phyloP scores from a whole-genome alignment of 2,329 filamentous ascomycete genomes.

The Leptographium wingfieldii region DNA sequence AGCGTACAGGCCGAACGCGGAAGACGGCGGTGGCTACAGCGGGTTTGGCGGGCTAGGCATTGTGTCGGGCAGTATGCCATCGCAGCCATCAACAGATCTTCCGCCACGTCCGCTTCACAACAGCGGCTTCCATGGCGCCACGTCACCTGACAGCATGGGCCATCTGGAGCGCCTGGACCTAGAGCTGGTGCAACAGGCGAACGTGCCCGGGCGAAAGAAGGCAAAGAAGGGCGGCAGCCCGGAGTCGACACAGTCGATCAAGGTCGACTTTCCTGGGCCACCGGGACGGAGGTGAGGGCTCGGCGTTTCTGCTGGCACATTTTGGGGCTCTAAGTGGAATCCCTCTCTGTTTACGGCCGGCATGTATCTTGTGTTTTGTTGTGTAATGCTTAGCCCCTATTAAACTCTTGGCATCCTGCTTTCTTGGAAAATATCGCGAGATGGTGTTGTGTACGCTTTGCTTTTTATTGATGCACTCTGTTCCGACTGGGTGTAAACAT shows the following conservation, averaged over 20 bases:
- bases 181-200: not conserved
- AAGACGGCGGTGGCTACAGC: not conserved
- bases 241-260: conserved; percentile 22
- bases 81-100: too few species aligned
- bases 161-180: not conserved
- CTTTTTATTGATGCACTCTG: not conserved
- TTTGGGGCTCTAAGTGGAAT: too few species aligned
- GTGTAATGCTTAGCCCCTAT: not conserved
- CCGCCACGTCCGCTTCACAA: too few species aligned
- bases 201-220: not conserved
- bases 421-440: not conserved
- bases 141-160: not conserved
- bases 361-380: not conserved
- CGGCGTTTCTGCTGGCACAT: not conserved
- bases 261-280: conserved; percentile 28
- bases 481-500: not conserved
- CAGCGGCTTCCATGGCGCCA: not conserved
- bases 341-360: not conserved
- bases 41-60: too few species aligned
- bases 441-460: not conserved
- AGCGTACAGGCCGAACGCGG: conserved; percentile 2
- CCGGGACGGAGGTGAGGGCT: conserved; percentile 11
- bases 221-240: conserved; percentile 7
- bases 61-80: not conserved
- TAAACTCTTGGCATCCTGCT: too few species aligned